Evolutionary conservation across 2,329 filamentous ascomycete genomes (phyloP), one percentile per base, ranked within the genome.

Genomic region (Cylindrodendrum hubeiense): DNA sequence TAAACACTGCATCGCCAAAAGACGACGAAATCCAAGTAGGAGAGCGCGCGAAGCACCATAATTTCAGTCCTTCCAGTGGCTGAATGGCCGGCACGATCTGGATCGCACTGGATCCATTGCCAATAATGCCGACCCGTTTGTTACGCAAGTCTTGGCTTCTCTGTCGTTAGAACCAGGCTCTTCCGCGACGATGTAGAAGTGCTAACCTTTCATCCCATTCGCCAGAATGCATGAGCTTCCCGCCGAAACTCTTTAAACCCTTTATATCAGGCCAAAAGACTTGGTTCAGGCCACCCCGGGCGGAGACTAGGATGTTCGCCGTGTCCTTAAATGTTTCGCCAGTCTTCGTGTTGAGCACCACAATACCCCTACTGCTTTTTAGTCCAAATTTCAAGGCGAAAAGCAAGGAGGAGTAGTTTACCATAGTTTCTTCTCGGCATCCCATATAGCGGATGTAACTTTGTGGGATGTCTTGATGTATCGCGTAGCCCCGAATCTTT

Each of bases 211-310:
- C 55, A 44, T 65, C 57, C 62, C 62, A 65, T 17, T 19, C 43
- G 7, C 49, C 62, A 28, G 62, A 65, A 9, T 65, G 62, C 28
- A 65, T 52, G 24, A 55, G 41, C 12, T 65, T 61, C 12, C 62
- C 62, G 15, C 26, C 33, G 30, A 61, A 61, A 1, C 13, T 33
- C 1, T 33, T 22, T 2, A 65, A 7, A 3, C 57, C 62, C 19
- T 22, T 43, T 12, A 65, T 61, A 3, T 44, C 7, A 5, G 62
- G 62, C 62, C 62, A 65, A 22, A 30, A 37, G 5, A 65, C 22
- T 12, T 56, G 34, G 21, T 61, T 65, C 43, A 65, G 24, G 1
- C 51, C 44, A 7, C 62, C 62, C 9, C 43, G 33, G 1, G 62
- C 62, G 3, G 62, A 54, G 6, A 65, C 55, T 4, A 65, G n/a